Evolutionary conservation across 345 rosid species (phyloP).

Genomic region (Eucalyptus viminalis): DNA sequence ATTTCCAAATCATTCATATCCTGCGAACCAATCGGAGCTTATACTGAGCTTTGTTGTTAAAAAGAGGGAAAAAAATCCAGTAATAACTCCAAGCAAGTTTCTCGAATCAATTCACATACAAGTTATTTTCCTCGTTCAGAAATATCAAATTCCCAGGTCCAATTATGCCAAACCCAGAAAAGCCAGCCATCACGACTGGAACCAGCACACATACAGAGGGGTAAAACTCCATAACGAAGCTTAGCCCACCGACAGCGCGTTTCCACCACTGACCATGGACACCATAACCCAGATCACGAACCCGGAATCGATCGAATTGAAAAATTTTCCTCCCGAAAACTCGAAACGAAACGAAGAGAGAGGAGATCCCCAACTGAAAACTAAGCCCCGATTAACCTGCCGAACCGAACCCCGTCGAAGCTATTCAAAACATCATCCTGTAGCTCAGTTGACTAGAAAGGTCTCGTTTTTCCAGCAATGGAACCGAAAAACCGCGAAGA

Average conservation of each 20-base stretch:
- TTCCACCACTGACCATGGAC: not conserved
- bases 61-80: not conserved
- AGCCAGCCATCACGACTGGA: not conserved
- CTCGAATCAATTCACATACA: not conserved
- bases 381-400: not conserved
- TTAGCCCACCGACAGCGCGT: not conserved
- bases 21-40: not conserved
- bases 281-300: not conserved
- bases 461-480: not conserved
- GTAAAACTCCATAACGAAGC: not conserved
- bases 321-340: not conserved
- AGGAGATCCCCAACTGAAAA: not conserved
- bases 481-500: not conserved
- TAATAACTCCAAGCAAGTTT: not conserved
- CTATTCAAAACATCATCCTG: not conserved
- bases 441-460: not conserved
- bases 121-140: not conserved
- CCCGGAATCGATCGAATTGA: not conserved
- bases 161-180: not conserved
- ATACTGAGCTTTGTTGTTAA: not conserved
- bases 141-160: not conserved
- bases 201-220: not conserved
- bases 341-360: not conserved
- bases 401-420: not conserved
- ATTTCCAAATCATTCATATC: not conserved